Conservation (phyloP, 257 asterid species). For the Ophiorrhiza pumila region DNA sequence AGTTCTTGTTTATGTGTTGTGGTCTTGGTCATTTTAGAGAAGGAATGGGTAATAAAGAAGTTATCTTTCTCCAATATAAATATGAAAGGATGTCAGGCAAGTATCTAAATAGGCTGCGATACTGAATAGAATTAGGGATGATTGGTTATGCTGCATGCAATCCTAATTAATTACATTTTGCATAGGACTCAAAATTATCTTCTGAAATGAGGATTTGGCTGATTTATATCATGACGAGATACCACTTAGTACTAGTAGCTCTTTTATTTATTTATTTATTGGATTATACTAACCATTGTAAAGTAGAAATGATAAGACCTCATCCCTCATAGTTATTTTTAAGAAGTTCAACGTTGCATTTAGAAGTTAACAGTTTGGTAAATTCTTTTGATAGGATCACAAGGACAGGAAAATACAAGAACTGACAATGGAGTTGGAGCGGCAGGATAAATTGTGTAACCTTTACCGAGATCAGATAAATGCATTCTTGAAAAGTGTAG, state of each 20-base stretch:
- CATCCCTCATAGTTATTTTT: not conserved
- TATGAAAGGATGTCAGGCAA: not conserved
- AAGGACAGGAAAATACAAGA: slow-evolving; percentile 34
- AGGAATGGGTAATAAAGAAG: not conserved
- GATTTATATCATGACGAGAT: not conserved
- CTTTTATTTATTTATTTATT: not conserved
- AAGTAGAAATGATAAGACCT: not conserved
- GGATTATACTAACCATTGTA: not conserved
- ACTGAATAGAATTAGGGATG: not conserved
- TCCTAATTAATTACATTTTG: not conserved
- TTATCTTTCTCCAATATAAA: not conserved
- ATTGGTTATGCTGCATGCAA: not conserved
- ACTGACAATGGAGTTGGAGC: slow-evolving; percentile 31
- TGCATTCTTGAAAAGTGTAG: slow-evolving; percentile 18
- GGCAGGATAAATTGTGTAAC: slow-evolving; percentile 29
- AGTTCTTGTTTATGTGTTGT: not conserved
- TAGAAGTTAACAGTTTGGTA: not conserved
- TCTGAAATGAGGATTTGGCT: not conserved
- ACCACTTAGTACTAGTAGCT: not conserved
- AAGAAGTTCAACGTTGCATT: not conserved
- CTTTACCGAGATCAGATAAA: slow-evolving; percentile 30
- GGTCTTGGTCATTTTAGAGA: not conserved
- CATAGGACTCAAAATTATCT: not conserved
- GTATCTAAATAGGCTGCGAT: not conserved
- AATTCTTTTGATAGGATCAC: slow-evolving; percentile 21